These are phyloP conservation scores for Aspergillus sergii DNA, from an alignment of 2,329 filamentous ascomycete species.

Conservation along the genomic window DNA sequence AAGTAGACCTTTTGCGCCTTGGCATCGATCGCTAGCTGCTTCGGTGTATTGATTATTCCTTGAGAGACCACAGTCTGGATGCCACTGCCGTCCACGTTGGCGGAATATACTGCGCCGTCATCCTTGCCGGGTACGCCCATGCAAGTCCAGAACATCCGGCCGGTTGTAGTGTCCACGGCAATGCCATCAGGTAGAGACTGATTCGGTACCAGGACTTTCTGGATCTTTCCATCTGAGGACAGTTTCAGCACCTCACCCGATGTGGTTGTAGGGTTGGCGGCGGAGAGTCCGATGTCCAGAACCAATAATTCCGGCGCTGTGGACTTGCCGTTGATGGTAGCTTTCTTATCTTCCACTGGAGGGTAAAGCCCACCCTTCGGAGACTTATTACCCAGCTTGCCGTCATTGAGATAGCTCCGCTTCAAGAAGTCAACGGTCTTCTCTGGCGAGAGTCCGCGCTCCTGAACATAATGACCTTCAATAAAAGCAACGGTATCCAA, in stretches of 20 bases:
- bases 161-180: conserved; percentile 34
- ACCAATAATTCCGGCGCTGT: conserved; percentile 18
- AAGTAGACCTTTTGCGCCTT: conserved; percentile 39
- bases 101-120: conserved; percentile 49
- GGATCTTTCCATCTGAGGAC: conserved; percentile 20
- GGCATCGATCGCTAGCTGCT: conserved; percentile 41
- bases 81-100: conserved; percentile 55
- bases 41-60: conserved; percentile 54
- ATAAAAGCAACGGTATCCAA: conserved; percentile 58
- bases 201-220: conserved; percentile 15
- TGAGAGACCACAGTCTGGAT: conserved; percentile 46
- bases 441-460: conserved; percentile 46
- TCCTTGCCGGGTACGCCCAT: conserved; percentile 48
- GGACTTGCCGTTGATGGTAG: conserved; percentile 3
- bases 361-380: conserved; percentile 44
- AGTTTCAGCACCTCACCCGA: conserved; percentile 24
- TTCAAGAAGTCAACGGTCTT: conserved; percentile 51
- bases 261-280: conserved; percentile 12
- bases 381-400: conserved; percentile 52
- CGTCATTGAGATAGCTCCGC: conserved; percentile 49
- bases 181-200: conserved; percentile 50
- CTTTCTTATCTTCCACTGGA: neutral
- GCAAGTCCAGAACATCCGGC: conserved; percentile 54
- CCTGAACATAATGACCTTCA: conserved; percentile 56
- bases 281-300: conserved; percentile 28